Percentiles rank a stretch among this genome's conserved stretches.
Evolutionary conservation across 495 filamentous ascomycete species (phyloP).

Genomic region (Hypoxylon fuscum): DNA sequence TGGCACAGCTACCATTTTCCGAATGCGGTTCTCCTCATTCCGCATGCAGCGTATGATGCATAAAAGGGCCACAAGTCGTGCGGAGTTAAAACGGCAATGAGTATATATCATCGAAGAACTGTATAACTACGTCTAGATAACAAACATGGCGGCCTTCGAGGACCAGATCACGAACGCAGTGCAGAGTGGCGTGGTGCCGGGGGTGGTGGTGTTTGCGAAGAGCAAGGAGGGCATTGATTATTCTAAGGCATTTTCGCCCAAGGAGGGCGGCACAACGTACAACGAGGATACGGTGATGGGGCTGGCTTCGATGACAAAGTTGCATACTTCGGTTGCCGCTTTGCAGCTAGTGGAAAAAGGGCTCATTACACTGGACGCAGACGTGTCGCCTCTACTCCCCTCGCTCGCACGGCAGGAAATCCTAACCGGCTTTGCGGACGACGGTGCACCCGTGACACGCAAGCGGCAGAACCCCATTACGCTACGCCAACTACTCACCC

Average conservation of each 20-base stretch:
- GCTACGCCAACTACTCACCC: constrained; percentile 42
- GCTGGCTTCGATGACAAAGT: constrained; percentile 46
- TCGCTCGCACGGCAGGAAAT: constrained; percentile 42
- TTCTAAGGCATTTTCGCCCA: constrained; percentile 19
- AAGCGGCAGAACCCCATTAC: constrained; percentile 41
- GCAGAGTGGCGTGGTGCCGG: constrained; percentile 32
- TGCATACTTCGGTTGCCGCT: constrained; percentile 47
- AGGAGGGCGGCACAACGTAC: constrained; percentile 3
- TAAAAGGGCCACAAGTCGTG: too few species aligned
- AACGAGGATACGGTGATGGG: constrained; percentile 17
- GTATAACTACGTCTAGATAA: too few species aligned
- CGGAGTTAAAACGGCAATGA: too few species aligned
- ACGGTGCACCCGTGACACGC: constrained; percentile 39
- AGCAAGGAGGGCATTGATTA: constrained; percentile 45
- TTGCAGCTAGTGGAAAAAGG: constrained; percentile 46
- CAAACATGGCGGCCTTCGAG: constrained; percentile 32
- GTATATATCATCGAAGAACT: too few species aligned
- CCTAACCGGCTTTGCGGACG: constrained; percentile 41
- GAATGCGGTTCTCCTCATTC: too few species aligned
- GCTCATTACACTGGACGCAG: constrained; percentile 43
- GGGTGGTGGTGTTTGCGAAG: constrained; percentile 38
- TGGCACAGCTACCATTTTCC: too few species aligned
- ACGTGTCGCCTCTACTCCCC: constrained; percentile 40
- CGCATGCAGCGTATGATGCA: too few species aligned
- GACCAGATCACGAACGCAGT: constrained; percentile 30